A percentile compares a stretch with the other conserved stretches of the same genome.
Conservation (phyloP, 2,329 filamentous ascomycete species). For the Leptographium lundbergii region DNA sequence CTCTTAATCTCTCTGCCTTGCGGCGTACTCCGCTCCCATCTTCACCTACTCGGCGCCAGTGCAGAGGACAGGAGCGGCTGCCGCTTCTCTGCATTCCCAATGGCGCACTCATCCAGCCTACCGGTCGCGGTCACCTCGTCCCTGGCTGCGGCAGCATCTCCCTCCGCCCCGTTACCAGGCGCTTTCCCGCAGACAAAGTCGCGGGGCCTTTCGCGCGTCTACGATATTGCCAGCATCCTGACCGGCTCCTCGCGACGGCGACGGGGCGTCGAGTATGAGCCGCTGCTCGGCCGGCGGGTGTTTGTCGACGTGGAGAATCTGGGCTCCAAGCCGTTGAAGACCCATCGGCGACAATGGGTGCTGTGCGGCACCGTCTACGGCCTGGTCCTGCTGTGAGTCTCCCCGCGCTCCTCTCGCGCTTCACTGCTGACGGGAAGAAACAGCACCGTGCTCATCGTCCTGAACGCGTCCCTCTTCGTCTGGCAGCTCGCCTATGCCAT, state of each 20-base stretch:
- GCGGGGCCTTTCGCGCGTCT: neutral
- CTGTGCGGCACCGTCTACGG: neutral
- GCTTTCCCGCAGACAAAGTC: too few relatives aligned
- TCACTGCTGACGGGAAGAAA: neutral
- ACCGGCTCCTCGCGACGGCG: neutral
- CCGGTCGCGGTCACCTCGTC: neutral
- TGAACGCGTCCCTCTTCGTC: constrained; percentile 10
- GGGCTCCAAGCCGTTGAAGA: neutral
- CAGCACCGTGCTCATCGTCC: constrained; percentile 6
- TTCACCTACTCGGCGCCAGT: too few relatives aligned
- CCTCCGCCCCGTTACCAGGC: neutral
- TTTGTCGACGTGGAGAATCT: neutral
- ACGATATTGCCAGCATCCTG: neutral
- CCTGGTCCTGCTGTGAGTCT: neutral
- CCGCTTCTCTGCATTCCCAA: too few relatives aligned
- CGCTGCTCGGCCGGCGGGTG: neutral
- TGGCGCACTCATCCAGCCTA: too few relatives aligned
- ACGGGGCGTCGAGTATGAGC: neutral
- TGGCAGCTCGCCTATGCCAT: constrained; percentile 5
- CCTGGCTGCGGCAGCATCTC: neutral
- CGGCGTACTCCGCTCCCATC: too few relatives aligned
- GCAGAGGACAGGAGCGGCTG: too few relatives aligned
- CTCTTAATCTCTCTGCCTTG: too few relatives aligned
- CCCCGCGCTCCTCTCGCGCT: neutral
- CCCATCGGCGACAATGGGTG: neutral